Evolutionary conservation across 441 rosid genomes (phyloP).

Genomic region (Hura crepitans): DNA sequence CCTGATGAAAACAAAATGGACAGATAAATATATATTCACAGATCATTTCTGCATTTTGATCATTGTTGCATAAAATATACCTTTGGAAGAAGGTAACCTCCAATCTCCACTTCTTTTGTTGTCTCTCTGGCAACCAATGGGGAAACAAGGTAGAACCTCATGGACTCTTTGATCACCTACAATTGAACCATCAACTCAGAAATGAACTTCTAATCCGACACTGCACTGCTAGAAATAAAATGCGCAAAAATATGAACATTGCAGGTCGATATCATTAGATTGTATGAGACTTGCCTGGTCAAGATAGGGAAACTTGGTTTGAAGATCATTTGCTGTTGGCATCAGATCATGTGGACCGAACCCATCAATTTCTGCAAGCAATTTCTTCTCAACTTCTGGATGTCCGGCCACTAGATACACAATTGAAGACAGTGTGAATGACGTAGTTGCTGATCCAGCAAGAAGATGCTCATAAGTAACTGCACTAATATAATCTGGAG

Average conservation of each 20-base stretch:
- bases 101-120: slow-evolving; percentile 68
- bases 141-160: slow-evolving; percentile 73
- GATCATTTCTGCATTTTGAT: background rate
- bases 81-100: slow-evolving; percentile 82
- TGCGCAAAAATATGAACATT: too few species aligned
- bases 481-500: slow-evolving; percentile 71
- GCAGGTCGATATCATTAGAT: background rate
- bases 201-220: background rate
- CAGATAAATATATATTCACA: background rate
- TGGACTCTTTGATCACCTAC: slow-evolving; percentile 84
- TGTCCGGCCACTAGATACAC: slow-evolving; percentile 72
- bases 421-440: slow-evolving; percentile 70
- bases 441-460: slow-evolving; percentile 85
- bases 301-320: slow-evolving; percentile 65
- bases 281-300: slow-evolving; percentile 54
- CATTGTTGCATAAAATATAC: slow-evolving; percentile 29
- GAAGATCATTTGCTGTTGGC: slow-evolving; percentile 66
- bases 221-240: too few species aligned
- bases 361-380: slow-evolving; percentile 67
- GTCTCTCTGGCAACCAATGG: slow-evolving; percentile 89
- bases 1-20: slow-evolving; percentile 36
- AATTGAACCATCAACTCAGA: slow-evolving; percentile 3
- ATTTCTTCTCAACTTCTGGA: slow-evolving; percentile 61
- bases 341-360: slow-evolving; percentile 51
- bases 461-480: slow-evolving; percentile 88